phyloP scores from a whole-genome alignment of 1,284 basidiomycete species.

The Mycosarcoma maydis region DNA sequence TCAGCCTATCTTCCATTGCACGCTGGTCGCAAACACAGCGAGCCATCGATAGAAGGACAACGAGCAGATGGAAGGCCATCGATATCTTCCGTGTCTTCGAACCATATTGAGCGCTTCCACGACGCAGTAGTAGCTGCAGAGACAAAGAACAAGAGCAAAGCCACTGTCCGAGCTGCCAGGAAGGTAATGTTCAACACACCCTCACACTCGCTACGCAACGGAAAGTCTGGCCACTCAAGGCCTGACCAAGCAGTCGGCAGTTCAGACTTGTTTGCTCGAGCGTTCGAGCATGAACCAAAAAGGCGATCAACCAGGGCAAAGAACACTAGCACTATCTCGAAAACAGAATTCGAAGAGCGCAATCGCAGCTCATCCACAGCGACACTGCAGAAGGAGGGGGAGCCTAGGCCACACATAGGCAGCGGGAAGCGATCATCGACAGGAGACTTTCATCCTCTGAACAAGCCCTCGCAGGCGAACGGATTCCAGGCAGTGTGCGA shows the following conservation, averaged over 20 bases:
- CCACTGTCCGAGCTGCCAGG: background rate
- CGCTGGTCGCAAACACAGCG: conserved; percentile 2
- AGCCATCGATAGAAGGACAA: background rate
- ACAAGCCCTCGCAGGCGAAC: conserved; percentile 3
- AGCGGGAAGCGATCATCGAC: conserved; percentile 11
- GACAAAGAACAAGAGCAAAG: background rate
- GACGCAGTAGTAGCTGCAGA: conserved; percentile 4
- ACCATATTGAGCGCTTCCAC: background rate
- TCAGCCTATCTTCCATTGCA: background rate
- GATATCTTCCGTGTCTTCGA: conserved; percentile 8
- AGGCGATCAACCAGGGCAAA: conserved; percentile 8
- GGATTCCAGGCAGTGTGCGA: conserved; percentile 25
- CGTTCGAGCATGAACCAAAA: background rate
- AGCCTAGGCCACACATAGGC: conserved; percentile 3
- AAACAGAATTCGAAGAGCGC: conserved; percentile 19
- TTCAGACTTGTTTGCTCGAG: conserved; percentile 11
- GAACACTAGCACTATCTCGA: conserved; percentile 5
- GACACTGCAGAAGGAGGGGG: conserved; percentile 10
- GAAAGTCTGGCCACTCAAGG: conserved; percentile 3
- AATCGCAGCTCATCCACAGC: conserved; percentile 26
- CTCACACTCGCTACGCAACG: conserved; percentile 24
- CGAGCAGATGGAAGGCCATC: conserved; percentile 3
- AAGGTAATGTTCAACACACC: conserved; percentile 29
- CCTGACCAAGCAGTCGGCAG: conserved; percentile 13
- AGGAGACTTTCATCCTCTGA: conserved; percentile 9